Conservation (phyloP, 2,329 filamentous ascomycete species). For the Cyanodermella asteris region DNA sequence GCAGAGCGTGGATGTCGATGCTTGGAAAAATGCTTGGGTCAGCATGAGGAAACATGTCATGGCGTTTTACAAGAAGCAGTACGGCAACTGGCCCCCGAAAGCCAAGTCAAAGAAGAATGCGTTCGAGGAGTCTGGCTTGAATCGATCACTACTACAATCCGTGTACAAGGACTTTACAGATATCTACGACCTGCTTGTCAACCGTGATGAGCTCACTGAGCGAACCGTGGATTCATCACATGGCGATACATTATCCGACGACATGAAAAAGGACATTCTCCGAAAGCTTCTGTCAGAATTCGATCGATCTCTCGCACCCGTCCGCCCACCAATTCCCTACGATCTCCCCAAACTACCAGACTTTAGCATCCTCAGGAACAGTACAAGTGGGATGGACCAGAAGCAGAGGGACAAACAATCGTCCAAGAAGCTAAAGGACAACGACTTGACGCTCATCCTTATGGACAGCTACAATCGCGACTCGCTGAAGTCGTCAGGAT, state of each 20-base stretch:
- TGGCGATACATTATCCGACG: constrained; percentile 24
- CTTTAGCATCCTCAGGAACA: constrained; percentile 38
- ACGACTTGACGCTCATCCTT: constrained; percentile 58
- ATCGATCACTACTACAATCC: constrained; percentile 58
- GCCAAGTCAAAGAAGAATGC: constrained; percentile 80
- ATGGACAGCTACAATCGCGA: constrained; percentile 65
- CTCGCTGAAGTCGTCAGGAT: constrained; percentile 28
- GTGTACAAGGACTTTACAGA: constrained; percentile 71
- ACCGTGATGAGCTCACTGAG: constrained; percentile 56
- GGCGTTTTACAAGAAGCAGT: constrained; percentile 43
- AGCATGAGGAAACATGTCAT: constrained; percentile 55
- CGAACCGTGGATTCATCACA: constrained; percentile 43
- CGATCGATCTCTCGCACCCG: constrained; percentile 70
- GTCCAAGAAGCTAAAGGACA: constrained; percentile 49
- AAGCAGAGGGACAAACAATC: constrained; percentile 58
- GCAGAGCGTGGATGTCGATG: constrained; percentile 57
- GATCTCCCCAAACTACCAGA: constrained; percentile 64
- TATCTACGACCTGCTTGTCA: constrained; percentile 73
- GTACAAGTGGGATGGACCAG: no score
- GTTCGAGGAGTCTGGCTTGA: constrained; percentile 67
- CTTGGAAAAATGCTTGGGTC: constrained; percentile 56
- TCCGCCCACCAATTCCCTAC: constrained; percentile 77
- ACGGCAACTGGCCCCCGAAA: constrained; percentile 74
- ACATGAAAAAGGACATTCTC: constrained; percentile 46
- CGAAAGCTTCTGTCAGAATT: constrained; percentile 69